Conservation (phyloP, 163 green algal genomes). For the Chlorella variabilis region DNA sequence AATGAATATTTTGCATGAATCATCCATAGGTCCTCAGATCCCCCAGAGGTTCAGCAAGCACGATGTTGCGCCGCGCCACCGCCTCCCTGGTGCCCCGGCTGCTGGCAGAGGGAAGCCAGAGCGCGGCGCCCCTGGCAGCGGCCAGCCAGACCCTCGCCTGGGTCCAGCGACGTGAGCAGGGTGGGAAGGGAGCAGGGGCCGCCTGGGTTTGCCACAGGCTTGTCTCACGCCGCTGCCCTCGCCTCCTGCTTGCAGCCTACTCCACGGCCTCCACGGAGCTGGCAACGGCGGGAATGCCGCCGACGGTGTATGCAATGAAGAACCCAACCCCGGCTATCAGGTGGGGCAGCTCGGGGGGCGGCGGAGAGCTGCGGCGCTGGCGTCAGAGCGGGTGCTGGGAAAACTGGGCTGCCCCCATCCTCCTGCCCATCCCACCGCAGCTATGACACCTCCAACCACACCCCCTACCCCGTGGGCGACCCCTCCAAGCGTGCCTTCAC, state of each 20-base stretch:
- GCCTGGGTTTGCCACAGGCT: not conserved
- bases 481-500: constrained; percentile 92
- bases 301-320: constrained; percentile 73
- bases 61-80: constrained; percentile 42
- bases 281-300: constrained; percentile 50
- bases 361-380: too few species aligned
- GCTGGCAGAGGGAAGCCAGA: not conserved
- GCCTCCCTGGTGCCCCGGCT: constrained; percentile 34
- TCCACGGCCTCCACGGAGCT: constrained; percentile 15
- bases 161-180: too few species aligned
- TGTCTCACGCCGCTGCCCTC: too few species aligned
- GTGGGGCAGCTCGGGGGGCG: constrained; percentile 26
- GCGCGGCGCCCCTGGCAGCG: not conserved
- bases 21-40: too few species aligned
- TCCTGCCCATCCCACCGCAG: constrained; percentile 51
- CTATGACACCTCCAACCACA: constrained; percentile 92
- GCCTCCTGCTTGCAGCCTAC: constrained; percentile 46
- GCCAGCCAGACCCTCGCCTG: constrained; percentile 11
- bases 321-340: constrained; percentile 78
- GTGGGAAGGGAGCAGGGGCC: constrained; percentile 26
- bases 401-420: not conserved
- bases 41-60: too few species aligned
- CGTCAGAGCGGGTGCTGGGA: too few species aligned
- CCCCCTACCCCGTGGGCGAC: constrained; percentile 83
- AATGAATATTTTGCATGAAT: too few species aligned